These are phyloP conservation scores for Aureobasidium sp. DNA, from an alignment of 2,329 filamentous ascomycete species.

Conservation along the genomic window DNA sequence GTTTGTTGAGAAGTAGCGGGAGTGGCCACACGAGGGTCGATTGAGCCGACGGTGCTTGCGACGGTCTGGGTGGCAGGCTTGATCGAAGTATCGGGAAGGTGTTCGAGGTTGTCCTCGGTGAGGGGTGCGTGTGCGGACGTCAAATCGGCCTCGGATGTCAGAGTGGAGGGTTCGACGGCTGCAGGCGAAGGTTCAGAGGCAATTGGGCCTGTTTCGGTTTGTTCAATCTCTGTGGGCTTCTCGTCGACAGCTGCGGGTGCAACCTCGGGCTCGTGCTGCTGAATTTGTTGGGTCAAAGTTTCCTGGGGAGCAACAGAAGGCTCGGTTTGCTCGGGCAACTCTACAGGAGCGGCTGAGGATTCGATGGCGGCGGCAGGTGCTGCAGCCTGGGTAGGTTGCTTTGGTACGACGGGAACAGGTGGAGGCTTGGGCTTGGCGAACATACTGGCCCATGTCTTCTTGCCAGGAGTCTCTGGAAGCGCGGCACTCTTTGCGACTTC, in stretches of 20 bases:
- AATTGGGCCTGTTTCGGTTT: constrained; percentile 22
- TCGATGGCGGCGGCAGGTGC: constrained; percentile 17
- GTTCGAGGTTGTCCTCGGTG: constrained; percentile 87
- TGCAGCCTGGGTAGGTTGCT: constrained; percentile 28
- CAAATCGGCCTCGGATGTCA: constrained; percentile 37
- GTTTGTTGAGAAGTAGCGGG: constrained; percentile 53
- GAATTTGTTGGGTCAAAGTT: constrained; percentile 22
- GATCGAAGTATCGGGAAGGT: constrained; percentile 73
- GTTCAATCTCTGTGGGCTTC: constrained; percentile 14
- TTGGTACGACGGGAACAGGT: constrained; percentile 37
- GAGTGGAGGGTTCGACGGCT: constrained; percentile 18
- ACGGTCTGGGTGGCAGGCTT: constrained; percentile 74
- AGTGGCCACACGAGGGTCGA: constrained; percentile 65
- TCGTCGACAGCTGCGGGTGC: constrained; percentile 23
- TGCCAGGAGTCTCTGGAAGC: constrained; percentile 32
- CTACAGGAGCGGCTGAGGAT: constrained; percentile 22
- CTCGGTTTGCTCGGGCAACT: constrained; percentile 28
- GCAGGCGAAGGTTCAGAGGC: constrained; percentile 20
- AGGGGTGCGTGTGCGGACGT: constrained; percentile 72
- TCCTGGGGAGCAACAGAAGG: constrained; percentile 21
- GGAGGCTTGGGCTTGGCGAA: constrained; percentile 43
- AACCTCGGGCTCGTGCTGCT: constrained; percentile 18
- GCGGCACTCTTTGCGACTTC: constrained; percentile 29
- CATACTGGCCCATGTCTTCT: constrained; percentile 51
- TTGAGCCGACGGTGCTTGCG: constrained; percentile 84